Evolutionary conservation across 306 rosid genomes (phyloP).

Genomic region (Hylodesmum podocarpum): DNA sequence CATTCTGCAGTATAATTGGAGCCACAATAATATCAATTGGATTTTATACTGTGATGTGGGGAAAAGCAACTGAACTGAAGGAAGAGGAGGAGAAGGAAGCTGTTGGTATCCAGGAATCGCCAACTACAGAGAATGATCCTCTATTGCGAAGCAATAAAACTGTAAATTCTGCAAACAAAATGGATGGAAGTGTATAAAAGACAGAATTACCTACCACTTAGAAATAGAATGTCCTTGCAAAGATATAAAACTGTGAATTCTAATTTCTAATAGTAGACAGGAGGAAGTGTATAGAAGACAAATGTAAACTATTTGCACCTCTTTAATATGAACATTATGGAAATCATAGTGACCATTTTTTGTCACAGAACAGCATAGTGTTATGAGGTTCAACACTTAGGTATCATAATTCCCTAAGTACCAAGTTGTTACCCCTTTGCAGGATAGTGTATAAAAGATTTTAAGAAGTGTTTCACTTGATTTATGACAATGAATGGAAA

Average conservation of each 20-base stretch:
- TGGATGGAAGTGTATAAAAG: slow-evolving; percentile 13
- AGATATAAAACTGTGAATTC: slow-evolving; percentile 31
- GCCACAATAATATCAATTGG: slow-evolving; percentile 76
- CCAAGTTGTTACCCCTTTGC: neutral
- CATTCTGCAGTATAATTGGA: slow-evolving; percentile 63
- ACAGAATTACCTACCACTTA: slow-evolving; percentile 39
- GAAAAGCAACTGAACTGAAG: slow-evolving; percentile 64
- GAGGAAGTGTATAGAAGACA: slow-evolving; percentile 5
- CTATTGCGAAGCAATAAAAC: slow-evolving; percentile 48
- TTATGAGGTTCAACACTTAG: neutral
- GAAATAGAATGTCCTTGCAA: slow-evolving; percentile 50
- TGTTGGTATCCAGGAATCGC: slow-evolving; percentile 41
- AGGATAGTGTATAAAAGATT: neutral
- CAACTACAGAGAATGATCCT: slow-evolving; percentile 53
- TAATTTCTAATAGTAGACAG: slow-evolving; percentile 19
- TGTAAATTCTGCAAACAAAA: slow-evolving; percentile 27
- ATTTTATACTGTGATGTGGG: slow-evolving; percentile 93
- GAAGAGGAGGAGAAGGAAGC: slow-evolving; percentile 42
- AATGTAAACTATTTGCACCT: neutral
- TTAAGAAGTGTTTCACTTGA: neutral
- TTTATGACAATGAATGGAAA: neutral
- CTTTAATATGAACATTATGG: neutral
- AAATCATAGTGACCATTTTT: neutral
- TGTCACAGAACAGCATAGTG: neutral
- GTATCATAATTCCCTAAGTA: neutral